A percentile compares a stretch with the other conserved stretches of the same genome.
Conservation (phyloP, 2,329 filamentous ascomycete genomes). For the Nemania serpens region DNA sequence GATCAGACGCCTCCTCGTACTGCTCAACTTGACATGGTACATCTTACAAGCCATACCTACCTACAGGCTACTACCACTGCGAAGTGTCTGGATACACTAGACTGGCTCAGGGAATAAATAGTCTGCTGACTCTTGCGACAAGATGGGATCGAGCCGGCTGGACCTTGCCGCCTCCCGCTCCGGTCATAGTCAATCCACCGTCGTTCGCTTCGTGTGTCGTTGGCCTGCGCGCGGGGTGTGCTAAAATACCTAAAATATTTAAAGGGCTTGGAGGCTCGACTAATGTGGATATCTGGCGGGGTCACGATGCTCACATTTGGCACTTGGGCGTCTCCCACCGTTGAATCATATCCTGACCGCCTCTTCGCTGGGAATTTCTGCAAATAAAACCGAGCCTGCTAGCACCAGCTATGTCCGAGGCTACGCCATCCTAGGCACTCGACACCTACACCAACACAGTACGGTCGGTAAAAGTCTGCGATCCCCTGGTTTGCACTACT, state of each 20-base stretch:
- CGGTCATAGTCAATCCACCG: too few relatives aligned
- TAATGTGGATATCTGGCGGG: conserved; percentile 32
- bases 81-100: too few relatives aligned
- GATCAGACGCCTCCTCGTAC: too few relatives aligned
- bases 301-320: conserved; percentile 35
- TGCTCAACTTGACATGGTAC: too few relatives aligned
- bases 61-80: too few relatives aligned
- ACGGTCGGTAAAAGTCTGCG: neutral
- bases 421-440: neutral
- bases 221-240: conserved; percentile 8
- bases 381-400: conserved; percentile 18
- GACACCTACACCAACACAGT: neutral
- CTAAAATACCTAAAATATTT: conserved; percentile 22
- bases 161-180: conserved; percentile 17
- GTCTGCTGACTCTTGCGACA: neutral
- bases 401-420: conserved; percentile 14
- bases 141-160: conserved; percentile 17
- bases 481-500: neutral
- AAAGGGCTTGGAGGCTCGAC: conserved; percentile 16
- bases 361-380: conserved; percentile 34
- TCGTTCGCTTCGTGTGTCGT: too few relatives aligned
- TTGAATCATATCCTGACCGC: conserved; percentile 32
- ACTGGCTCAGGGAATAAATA: too few relatives aligned
- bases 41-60: too few relatives aligned
- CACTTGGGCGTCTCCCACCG: conserved; percentile 27